phyloP scores from a whole-genome alignment of 805 yeast species.

The Candida fluviatilis region DNA sequence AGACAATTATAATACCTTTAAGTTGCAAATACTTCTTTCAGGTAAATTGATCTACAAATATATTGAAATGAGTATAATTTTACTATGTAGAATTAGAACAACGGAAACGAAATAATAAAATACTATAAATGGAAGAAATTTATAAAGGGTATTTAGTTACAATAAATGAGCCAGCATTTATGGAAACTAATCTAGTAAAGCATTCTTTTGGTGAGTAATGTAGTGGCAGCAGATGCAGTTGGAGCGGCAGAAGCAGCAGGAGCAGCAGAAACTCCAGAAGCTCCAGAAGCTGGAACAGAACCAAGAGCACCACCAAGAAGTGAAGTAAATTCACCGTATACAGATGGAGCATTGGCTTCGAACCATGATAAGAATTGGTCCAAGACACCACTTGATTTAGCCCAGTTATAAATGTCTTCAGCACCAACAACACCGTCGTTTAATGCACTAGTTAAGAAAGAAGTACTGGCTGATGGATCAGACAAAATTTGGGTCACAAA shows the following conservation, averaged over 20 bases:
- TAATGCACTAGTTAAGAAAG: slow-evolving; percentile 29
- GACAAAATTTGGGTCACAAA: slow-evolving; percentile 31
- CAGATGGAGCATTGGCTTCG: slow-evolving; percentile 10
- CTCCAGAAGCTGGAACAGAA: slow-evolving; percentile 12
- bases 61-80: not conserved
- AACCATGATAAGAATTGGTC: slow-evolving; percentile 21
- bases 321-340: not conserved
- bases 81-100: not conserved
- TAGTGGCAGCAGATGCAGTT: not conserved
- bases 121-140: too few species aligned
- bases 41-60: too few species aligned
- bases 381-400: slow-evolving; percentile 35
- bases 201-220: slow-evolving; percentile 1
- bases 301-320: slow-evolving; percentile 12
- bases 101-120: not conserved
- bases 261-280: slow-evolving; percentile 7
- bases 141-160: not conserved
- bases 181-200: not conserved
- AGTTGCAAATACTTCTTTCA: too few species aligned
- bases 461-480: slow-evolving; percentile 31
- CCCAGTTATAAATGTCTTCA: slow-evolving; percentile 35
- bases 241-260: slow-evolving; percentile 20
- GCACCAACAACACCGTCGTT: slow-evolving; percentile 27
- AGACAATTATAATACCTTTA: too few species aligned
- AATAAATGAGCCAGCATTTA: not conserved